phyloP scores from a whole-genome alignment of 75 land plant genomes.

The Isoetes taiwanensis region DNA sequence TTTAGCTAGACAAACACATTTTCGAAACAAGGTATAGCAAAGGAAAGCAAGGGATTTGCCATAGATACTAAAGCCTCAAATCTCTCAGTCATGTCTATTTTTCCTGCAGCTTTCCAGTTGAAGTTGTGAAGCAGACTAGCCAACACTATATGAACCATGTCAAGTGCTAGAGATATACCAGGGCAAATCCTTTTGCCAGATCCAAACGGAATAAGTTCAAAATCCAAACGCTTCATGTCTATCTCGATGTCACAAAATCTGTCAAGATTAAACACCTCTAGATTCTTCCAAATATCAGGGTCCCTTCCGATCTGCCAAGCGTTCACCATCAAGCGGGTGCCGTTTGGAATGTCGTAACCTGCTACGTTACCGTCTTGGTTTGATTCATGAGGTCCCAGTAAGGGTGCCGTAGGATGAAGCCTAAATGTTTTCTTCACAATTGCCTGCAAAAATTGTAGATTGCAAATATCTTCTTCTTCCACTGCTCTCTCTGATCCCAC shows the following conservation, averaged over 20 bases:
- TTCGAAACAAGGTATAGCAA: too few species aligned
- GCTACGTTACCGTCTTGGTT: conserved; percentile 19
- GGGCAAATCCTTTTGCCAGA: conserved; percentile 24
- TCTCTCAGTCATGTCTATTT: too few species aligned
- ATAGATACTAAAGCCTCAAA: too few species aligned
- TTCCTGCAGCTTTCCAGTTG: too few species aligned
- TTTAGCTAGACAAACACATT: too few species aligned
- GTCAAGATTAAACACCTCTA: conserved; percentile 43
- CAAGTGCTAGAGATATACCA: conserved; percentile 15
- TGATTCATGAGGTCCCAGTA: conserved; percentile 34
- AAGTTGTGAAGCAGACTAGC: conserved; percentile 26
- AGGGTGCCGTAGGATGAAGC: conserved; percentile 46
- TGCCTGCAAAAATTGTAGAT: conserved; percentile 6
- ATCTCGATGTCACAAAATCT: conserved; percentile 34
- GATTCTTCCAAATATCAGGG: conserved; percentile 32
- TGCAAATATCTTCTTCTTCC: not conserved
- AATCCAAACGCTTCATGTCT: conserved; percentile 44
- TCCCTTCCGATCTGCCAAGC: conserved; percentile 42
- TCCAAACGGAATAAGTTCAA: conserved; percentile 43
- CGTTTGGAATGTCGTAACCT: conserved; percentile 46
- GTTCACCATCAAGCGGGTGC: conserved; percentile 32
- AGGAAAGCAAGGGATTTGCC: too few species aligned
- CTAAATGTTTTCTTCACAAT: conserved; percentile 22
- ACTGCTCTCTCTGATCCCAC: not conserved
- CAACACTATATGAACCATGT: conserved; percentile 11